phyloP scores from a whole-genome alignment of 495 filamentous ascomycete genomes.

The Annulohypoxylon bovei region DNA sequence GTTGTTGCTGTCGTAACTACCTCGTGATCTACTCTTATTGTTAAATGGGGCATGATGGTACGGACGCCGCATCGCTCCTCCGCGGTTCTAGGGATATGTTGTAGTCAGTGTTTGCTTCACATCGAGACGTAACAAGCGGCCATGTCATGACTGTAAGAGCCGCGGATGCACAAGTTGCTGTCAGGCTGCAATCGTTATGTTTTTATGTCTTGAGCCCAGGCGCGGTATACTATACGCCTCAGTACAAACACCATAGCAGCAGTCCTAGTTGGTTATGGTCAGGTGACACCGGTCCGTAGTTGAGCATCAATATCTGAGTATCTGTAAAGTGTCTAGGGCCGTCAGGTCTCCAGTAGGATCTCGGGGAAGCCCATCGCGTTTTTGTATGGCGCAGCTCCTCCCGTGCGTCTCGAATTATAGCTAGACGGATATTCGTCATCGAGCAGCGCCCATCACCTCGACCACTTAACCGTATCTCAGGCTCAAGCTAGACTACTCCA shows the following conservation, averaged over 20 bases:
- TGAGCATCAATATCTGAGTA: conserved; percentile 11
- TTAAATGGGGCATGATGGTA: conserved; percentile 25
- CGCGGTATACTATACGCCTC: conserved; percentile 13
- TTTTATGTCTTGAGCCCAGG: conserved; percentile 31
- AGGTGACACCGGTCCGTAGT: conserved; percentile 35
- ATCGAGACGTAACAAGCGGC: conserved; percentile 33
- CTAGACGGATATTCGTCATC: conserved; percentile 40
- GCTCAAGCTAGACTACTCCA: conserved; percentile 33
- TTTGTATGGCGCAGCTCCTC: conserved; percentile 34
- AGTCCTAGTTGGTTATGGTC: conserved; percentile 18
- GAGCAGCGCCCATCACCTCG: conserved; percentile 36
- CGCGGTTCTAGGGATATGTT: conserved; percentile 24
- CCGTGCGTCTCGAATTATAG: conserved; percentile 21
- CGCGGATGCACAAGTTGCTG: conserved; percentile 30
- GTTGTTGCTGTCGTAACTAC: conserved; percentile 34
- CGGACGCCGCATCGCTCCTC: conserved; percentile 21
- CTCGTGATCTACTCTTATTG: conserved; percentile 31
- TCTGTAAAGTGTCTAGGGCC: too few species aligned
- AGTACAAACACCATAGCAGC: conserved; percentile 26
- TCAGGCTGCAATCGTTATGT: conserved; percentile 40
- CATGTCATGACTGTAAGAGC: conserved; percentile 36
- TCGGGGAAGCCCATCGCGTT: conserved; percentile 32
- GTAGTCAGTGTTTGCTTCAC: conserved; percentile 34
- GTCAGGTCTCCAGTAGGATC: conserved; percentile 36
- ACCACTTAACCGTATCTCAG: conserved; percentile 21